Conservation (phyloP, 2,329 filamentous ascomycete genomes). For the Coniochaeta sp. region DNA sequence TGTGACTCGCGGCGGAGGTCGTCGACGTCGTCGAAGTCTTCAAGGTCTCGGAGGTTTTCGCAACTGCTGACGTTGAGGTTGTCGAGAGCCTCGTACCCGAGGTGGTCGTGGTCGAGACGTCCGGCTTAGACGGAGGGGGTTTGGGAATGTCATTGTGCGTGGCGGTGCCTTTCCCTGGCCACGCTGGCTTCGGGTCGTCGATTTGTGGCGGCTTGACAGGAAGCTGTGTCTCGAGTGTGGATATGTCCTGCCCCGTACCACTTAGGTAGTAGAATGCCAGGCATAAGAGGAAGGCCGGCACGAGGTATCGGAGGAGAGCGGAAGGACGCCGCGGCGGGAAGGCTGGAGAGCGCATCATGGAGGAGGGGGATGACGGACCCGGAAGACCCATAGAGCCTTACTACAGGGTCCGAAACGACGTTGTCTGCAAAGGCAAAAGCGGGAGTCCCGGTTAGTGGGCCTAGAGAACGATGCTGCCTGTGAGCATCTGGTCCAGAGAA, state of each 20-base stretch:
- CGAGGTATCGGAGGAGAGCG: slow-evolving; percentile 28
- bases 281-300: slow-evolving; percentile 25
- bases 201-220: background rate
- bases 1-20: background rate
- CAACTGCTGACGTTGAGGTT: no score
- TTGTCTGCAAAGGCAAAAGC: background rate
- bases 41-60: background rate
- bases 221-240: background rate
- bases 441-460: background rate
- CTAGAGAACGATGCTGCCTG: background rate
- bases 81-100: no score
- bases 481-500: background rate
- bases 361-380: background rate
- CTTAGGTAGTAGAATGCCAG: slow-evolving; percentile 25
- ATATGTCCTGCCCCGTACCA: background rate
- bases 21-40: background rate
- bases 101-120: background rate
- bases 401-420: background rate
- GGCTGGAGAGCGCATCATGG: slow-evolving; percentile 27
- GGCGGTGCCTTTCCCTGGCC: background rate
- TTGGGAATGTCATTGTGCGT: background rate
- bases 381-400: background rate
- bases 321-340: slow-evolving; percentile 32
- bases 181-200: background rate
- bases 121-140: background rate